Conservation (phyloP, 768 basidiomycete species). For the Tricholomella constricta region DNA sequence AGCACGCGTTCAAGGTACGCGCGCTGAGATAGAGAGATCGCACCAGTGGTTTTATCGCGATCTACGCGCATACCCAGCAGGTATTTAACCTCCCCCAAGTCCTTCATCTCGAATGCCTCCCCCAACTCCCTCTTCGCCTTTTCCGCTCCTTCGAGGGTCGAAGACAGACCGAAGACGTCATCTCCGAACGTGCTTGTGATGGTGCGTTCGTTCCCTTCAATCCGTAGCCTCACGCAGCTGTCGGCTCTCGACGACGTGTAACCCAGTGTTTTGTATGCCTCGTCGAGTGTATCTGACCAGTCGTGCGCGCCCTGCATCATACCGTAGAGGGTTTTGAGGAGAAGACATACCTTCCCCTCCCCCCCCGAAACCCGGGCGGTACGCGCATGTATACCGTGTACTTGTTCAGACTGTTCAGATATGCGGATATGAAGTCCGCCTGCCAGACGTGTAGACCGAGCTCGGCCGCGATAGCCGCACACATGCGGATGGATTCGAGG, state of each 20-base stretch:
- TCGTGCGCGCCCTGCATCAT: too few relatives aligned
- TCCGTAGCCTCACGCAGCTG: neutral
- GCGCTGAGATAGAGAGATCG: too few relatives aligned
- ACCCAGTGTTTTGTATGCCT: neutral
- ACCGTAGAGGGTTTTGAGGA: too few relatives aligned
- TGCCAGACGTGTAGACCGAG: constrained; percentile 29
- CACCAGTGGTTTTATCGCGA: too few relatives aligned
- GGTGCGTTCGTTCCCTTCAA: neutral
- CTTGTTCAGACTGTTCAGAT: too few relatives aligned
- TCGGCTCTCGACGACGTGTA: neutral
- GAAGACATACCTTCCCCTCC: neutral
- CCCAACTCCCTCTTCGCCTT: neutral
- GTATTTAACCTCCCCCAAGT: too few relatives aligned
- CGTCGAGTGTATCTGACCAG: neutral
- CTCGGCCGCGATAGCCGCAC: constrained; percentile 4
- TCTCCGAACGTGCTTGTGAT: neutral
- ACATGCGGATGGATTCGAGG: constrained; percentile 12
- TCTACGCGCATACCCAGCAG: too few relatives aligned
- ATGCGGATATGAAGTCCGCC: constrained; percentile 23
- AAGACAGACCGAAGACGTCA: neutral
- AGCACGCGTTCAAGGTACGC: too few relatives aligned
- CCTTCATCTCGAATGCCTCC: neutral
- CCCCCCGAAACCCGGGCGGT: neutral
- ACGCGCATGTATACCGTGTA: constrained; percentile 7
- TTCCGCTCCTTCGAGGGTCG: neutral